These are phyloP conservation scores for Alternaria triticimaculans DNA, from an alignment of 2,329 filamentous ascomycete genomes.

Conservation along the genomic window DNA sequence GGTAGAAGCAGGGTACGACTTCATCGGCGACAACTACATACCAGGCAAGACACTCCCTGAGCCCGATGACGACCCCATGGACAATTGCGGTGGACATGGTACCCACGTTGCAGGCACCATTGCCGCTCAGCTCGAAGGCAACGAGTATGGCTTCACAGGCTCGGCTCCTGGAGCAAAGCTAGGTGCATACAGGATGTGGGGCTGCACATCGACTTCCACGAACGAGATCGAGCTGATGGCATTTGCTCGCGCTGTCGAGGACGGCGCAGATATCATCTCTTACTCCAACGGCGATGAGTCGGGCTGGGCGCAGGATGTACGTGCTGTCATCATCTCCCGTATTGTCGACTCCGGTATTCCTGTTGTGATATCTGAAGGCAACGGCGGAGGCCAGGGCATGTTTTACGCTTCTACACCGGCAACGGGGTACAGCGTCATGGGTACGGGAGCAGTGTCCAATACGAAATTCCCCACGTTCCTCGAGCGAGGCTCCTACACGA, in stretches of 20 bases:
- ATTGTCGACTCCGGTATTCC: slow-evolving; percentile 58
- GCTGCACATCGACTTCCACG: slow-evolving; percentile 12
- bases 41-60: slow-evolving; percentile 46
- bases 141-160: slow-evolving; percentile 21
- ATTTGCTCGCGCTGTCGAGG: slow-evolving; percentile 61
- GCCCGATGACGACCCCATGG: slow-evolving; percentile 59
- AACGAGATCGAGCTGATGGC: slow-evolving; percentile 20
- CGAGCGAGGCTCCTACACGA: slow-evolving; percentile 26
- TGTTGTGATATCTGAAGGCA: slow-evolving; percentile 60
- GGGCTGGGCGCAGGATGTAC: slow-evolving; percentile 48
- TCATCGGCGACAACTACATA: slow-evolving; percentile 61
- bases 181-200: slow-evolving; percentile 22
- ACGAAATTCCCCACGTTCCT: slow-evolving; percentile 28
- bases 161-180: slow-evolving; percentile 28
- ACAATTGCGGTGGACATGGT: slow-evolving; percentile 64
- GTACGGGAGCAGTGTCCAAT: slow-evolving; percentile 56
- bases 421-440: slow-evolving; percentile 52
- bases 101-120: slow-evolving; percentile 64
- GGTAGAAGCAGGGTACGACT: slow-evolving; percentile 64
- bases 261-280: slow-evolving; percentile 49
- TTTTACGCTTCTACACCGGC: slow-evolving; percentile 56
- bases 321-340: slow-evolving; percentile 50
- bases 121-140: slow-evolving; percentile 61
- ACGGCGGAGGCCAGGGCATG: slow-evolving; percentile 57
- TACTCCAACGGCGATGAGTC: slow-evolving; percentile 20